A percentile compares a stretch with the other conserved stretches of the same genome.
Conservation (phyloP, 2,329 filamentous ascomycete genomes). For the Lasiodiplodia citricola region DNA sequence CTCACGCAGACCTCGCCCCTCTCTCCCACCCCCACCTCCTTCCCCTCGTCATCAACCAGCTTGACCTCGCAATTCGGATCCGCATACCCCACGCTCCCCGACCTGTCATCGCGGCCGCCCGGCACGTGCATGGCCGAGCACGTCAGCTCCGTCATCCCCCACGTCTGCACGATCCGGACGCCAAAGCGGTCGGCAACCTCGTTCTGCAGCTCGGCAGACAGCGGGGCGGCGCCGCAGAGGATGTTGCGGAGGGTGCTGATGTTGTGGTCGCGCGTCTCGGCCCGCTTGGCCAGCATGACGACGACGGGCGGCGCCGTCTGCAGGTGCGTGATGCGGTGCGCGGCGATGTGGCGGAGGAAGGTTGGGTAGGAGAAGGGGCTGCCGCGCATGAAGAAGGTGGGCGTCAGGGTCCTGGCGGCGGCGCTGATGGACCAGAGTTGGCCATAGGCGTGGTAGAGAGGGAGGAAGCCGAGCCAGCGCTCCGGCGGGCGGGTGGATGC, state of each 20-base stretch:
- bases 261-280: constrained; percentile 41
- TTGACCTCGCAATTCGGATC: constrained; percentile 17
- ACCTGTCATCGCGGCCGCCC: constrained; percentile 13
- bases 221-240: constrained; percentile 47
- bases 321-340: constrained; percentile 45
- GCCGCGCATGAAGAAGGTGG: constrained; percentile 47
- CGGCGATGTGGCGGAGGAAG: constrained; percentile 42
- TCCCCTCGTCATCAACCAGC: constrained; percentile 6
- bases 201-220: constrained; percentile 45
- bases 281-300: constrained; percentile 45
- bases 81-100: constrained; percentile 8
- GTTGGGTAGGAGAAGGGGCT: constrained; percentile 41
- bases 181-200: constrained; percentile 42
- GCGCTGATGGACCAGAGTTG: constrained; percentile 48
- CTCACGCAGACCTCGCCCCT: constrained; percentile 7
- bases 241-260: constrained; percentile 41
- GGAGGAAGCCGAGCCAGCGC: constrained; percentile 44
- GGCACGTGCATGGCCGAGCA: constrained; percentile 42
- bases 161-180: constrained; percentile 50
- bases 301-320: constrained; percentile 48
- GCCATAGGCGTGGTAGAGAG: constrained; percentile 46
- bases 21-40: not conserved
- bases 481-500: constrained; percentile 34
- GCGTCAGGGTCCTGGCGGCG: constrained; percentile 40
- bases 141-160: constrained; percentile 60